phyloP scores from a whole-genome alignment of 2,329 filamentous ascomycete genomes.

The Leptographium procerum region DNA sequence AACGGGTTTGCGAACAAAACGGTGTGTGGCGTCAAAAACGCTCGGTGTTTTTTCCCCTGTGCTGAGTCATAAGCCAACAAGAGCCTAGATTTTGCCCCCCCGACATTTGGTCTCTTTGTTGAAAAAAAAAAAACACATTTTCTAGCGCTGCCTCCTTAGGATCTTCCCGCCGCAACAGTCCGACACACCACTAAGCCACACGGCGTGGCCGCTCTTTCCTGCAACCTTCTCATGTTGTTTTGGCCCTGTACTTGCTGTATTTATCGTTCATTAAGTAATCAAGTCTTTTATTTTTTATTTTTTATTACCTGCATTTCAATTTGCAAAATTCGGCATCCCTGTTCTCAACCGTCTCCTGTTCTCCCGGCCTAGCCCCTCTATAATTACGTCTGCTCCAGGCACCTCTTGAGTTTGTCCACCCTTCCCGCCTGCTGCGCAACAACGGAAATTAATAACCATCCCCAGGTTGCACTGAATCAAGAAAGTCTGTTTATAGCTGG shows the following conservation, averaged over 20 bases:
- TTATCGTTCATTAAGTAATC: no score
- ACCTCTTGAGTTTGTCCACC: not conserved
- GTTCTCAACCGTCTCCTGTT: no score
- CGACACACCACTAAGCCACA: not conserved
- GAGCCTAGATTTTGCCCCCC: not conserved
- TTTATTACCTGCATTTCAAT: no score
- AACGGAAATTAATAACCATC: not conserved
- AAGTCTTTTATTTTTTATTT: no score
- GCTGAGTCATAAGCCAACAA: not conserved
- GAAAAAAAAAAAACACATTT: not conserved
- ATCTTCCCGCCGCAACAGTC: not conserved
- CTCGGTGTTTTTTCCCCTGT: not conserved
- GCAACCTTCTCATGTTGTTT: not conserved
- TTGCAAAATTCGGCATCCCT: no score
- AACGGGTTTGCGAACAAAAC: no score
- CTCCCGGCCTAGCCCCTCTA: no score
- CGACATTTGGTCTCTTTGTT: not conserved
- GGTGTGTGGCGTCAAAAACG: not conserved
- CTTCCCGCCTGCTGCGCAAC: not conserved
- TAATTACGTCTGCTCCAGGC: no score
- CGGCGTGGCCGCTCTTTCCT: not conserved
- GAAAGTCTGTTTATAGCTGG: not conserved
- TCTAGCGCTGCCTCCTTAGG: not conserved
- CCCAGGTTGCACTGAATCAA: not conserved
- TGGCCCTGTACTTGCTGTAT: not conserved